Base-by-base conservation (phyloP, 352 stramenopile species). In the Phytophthora capsici region DNA sequence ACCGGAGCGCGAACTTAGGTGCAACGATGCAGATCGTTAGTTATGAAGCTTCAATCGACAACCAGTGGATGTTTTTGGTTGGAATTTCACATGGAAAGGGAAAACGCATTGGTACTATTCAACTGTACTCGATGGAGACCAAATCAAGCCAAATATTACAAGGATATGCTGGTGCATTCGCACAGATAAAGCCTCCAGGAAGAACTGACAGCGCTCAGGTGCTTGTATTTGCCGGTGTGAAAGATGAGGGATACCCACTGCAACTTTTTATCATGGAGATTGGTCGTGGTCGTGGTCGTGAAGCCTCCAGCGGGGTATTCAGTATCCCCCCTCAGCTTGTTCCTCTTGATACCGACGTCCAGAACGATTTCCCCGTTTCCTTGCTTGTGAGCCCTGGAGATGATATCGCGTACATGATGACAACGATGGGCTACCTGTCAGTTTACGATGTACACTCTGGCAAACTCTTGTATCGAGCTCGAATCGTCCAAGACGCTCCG, bases 361-460 rank as follows among this genome's bases (percentile, higher is more conserved):
- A 88, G 20, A 90, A 93, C 49, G 98, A 99, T 80, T 99, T 99
- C 83, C 97, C 98, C 6, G 98, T 99, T 36, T 98, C 91, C 63
- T 97, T 99, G 81, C 77, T 98, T 37, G 85, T 98, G 53, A 96
- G 81, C 30, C 82, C 90, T 13, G 74, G 78, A 26, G 91, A 98
- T 56, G 95, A 99, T 59, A 79, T 99, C 49, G 91, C 99, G 34
- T 99, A 99, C 75, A 94, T 99, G 80, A 97, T 99, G 64, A 99
- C 98, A 26, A 99, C 99, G 90, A 99, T 99, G 93, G 98, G 98
- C 45, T 99, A 99, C 78, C 81, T 99, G 28, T 99, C 99, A 86
- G 89, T 99, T 59, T 99, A 99, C 77, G 98, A 99, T 77, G 91
- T 98, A 54, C 94, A 99, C 83, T 97, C 96, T 38, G 97, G 97